Evolutionary conservation across 1,139 yeast genomes (phyloP).

Genomic region (Blastobotrys niveus): DNA sequence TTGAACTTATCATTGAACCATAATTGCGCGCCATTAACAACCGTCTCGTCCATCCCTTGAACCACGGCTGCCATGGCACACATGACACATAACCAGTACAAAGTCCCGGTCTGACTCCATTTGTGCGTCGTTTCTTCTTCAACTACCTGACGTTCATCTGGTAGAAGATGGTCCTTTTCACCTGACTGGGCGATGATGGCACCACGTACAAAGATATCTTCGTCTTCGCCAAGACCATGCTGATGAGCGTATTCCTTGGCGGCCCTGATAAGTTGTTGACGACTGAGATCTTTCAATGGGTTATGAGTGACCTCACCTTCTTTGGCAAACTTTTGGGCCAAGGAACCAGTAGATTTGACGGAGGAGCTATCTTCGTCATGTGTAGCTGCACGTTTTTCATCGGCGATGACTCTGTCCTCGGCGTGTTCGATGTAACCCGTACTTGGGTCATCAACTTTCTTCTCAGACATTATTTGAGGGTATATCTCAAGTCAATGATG

Average conservation of each 20-base stretch:
- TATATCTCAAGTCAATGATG: too few species aligned
- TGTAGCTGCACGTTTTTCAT: background rate
- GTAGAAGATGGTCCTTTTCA: slow-evolving; percentile 50
- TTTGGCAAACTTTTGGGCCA: background rate
- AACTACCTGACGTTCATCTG: slow-evolving; percentile 54
- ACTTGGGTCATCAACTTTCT: background rate
- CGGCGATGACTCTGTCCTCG: background rate
- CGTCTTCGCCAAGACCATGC: slow-evolving; percentile 49
- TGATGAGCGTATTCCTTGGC: slow-evolving; percentile 64
- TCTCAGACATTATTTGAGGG: too few species aligned
- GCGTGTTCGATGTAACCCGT: background rate
- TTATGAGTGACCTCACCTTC: slow-evolving; percentile 20
- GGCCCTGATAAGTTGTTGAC: slow-evolving; percentile 42
- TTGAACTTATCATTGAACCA: slow-evolving; percentile 49
- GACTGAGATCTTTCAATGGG: slow-evolving; percentile 24
- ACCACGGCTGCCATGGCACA: slow-evolving; percentile 88
- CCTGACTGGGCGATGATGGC: slow-evolving; percentile 75
- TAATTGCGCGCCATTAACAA: slow-evolving; percentile 75
- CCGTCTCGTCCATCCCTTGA: slow-evolving; percentile 91
- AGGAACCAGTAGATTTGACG: background rate
- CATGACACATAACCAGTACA: slow-evolving; percentile 60
- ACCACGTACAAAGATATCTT: slow-evolving; percentile 62
- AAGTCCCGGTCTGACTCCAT: slow-evolving; percentile 58
- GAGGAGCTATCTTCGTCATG: background rate
- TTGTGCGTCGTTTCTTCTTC: slow-evolving; percentile 52